These are phyloP conservation scores for Leishmania turanica DNA, from an alignment of 208 protist species.

Conservation along the genomic window DNA sequence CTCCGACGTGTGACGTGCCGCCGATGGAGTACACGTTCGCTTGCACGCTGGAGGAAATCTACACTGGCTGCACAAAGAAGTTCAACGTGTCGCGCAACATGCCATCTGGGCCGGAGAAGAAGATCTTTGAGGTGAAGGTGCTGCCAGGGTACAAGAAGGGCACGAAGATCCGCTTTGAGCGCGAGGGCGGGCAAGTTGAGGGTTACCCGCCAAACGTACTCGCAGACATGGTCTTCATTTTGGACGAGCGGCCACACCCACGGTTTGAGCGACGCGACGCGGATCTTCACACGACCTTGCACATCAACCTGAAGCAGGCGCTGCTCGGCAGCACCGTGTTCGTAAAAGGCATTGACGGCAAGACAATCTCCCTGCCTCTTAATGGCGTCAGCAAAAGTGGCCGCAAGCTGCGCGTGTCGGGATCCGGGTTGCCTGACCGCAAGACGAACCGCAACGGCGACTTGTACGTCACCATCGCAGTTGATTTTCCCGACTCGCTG, in stretches of 20 bases:
- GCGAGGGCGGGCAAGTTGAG: slow-evolving; percentile 83
- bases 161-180: slow-evolving; percentile 96
- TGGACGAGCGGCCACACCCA: slow-evolving; percentile 94
- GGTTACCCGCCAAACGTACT: slow-evolving; percentile 89
- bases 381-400: slow-evolving; percentile 80
- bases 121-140: slow-evolving; percentile 93
- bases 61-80: slow-evolving; percentile 96
- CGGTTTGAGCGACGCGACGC: slow-evolving; percentile 89
- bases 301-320: slow-evolving; percentile 86
- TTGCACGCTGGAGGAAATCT: slow-evolving; percentile 98
- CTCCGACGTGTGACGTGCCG: slow-evolving; percentile 73
- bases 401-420: slow-evolving; percentile 68
- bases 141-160: slow-evolving; percentile 96
- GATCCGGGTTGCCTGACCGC: slow-evolving; percentile 75
- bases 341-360: slow-evolving; percentile 71
- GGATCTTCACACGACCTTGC: slow-evolving; percentile 81
- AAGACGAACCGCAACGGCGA: slow-evolving; percentile 75
- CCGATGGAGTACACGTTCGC: slow-evolving; percentile 91
- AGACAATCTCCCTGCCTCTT: slow-evolving; percentile 53
- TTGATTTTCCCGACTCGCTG: slow-evolving; percentile 83
- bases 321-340: slow-evolving; percentile 78
- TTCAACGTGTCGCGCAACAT: slow-evolving; percentile 90
- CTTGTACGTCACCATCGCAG: slow-evolving; percentile 73
- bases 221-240: slow-evolving; percentile 96
- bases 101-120: slow-evolving; percentile 76